Percentiles rank a stretch among this genome's conserved stretches.
phyloP scores from a whole-genome alignment of 768 basidiomycete genomes.

The Chalciporus piperatus region DNA sequence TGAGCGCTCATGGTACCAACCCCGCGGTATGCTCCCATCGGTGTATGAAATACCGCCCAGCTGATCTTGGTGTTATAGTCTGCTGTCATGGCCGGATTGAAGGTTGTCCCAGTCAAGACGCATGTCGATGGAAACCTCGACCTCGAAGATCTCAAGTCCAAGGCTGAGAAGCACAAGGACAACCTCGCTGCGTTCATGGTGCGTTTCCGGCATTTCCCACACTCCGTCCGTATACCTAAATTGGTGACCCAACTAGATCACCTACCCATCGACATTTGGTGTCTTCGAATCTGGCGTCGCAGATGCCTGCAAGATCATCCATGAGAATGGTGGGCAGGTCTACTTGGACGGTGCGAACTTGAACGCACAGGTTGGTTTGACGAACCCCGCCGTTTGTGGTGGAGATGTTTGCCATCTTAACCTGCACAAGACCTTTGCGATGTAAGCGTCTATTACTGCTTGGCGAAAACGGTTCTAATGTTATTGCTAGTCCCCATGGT shows the following conservation, averaged over 20 bases:
- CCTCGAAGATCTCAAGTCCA: constrained; percentile 76
- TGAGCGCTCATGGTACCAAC: constrained; percentile 98
- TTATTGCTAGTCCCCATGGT: constrained; percentile 74
- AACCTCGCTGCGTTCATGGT: constrained; percentile 96
- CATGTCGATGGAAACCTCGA: constrained; percentile 86
- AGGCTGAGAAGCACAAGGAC: constrained; percentile 89
- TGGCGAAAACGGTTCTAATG: neutral
- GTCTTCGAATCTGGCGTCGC: constrained; percentile 93
- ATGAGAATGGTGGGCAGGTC: constrained; percentile 94
- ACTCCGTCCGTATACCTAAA: constrained; percentile 3
- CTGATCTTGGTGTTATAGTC: constrained; percentile 51
- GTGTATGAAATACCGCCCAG: neutral
- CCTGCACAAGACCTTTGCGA: constrained; percentile 96
- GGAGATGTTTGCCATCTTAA: constrained; percentile 99
- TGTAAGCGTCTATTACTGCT: constrained; percentile 46
- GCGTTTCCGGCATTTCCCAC: constrained; percentile 18
- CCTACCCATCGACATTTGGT: constrained; percentile 96
- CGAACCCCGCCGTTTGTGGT: constrained; percentile 91
- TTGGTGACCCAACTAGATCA: constrained; percentile 55
- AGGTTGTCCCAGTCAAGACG: constrained; percentile 94
- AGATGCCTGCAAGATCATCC: constrained; percentile 89
- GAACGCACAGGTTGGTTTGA: constrained; percentile 91
- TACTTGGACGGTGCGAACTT: constrained; percentile 96
- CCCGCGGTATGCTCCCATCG: constrained; percentile 70
- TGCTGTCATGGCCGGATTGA: constrained; percentile 95